Evolutionary conservation across 768 basidiomycete species (phyloP).

Genomic region (Daedaleopsis nitida): DNA sequence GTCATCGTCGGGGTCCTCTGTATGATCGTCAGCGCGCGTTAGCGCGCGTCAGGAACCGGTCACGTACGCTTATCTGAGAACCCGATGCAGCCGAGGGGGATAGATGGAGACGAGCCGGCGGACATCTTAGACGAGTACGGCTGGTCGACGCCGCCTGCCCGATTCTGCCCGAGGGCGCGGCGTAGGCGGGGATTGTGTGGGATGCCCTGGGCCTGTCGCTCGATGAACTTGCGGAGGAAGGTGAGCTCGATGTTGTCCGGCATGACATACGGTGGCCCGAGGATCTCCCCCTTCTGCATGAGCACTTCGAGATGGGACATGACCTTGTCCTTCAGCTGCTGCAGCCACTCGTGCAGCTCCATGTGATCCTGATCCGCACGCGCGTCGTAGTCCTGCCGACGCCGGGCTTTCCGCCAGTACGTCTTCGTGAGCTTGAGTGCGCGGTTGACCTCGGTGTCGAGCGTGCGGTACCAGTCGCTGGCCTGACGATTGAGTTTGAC

Average conservation of each 20-base stretch:
- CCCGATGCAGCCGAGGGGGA: constrained; percentile 23
- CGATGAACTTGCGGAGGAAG: constrained; percentile 82
- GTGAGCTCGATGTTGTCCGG: constrained; percentile 75
- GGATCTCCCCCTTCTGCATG: constrained; percentile 87
- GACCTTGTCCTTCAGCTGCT: constrained; percentile 85
- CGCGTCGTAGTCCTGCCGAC: constrained; percentile 84
- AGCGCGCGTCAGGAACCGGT: background rate
- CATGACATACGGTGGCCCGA: constrained; percentile 82
- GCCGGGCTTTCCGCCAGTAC: constrained; percentile 75
- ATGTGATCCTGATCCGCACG: constrained; percentile 87
- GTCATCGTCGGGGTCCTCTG: constrained; percentile 6
- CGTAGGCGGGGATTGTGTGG: constrained; percentile 82
- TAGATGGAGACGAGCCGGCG: constrained; percentile 23
- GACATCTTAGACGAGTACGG: constrained; percentile 18
- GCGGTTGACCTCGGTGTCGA: constrained; percentile 77
- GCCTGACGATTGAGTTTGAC: constrained; percentile 74
- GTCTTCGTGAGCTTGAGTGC: constrained; percentile 85
- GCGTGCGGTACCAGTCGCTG: constrained; percentile 81
- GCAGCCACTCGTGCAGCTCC: constrained; percentile 87
- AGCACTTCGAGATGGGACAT: constrained; percentile 86
- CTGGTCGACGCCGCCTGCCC: constrained; percentile 17
- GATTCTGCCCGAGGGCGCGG: constrained; percentile 37
- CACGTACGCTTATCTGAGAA: constrained; percentile 20
- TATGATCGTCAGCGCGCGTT: background rate
- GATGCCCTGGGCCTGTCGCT: constrained; percentile 72